Evolutionary conservation across 345 rosid species (phyloP).

Genomic region (Xanthoceras sorbifolium): DNA sequence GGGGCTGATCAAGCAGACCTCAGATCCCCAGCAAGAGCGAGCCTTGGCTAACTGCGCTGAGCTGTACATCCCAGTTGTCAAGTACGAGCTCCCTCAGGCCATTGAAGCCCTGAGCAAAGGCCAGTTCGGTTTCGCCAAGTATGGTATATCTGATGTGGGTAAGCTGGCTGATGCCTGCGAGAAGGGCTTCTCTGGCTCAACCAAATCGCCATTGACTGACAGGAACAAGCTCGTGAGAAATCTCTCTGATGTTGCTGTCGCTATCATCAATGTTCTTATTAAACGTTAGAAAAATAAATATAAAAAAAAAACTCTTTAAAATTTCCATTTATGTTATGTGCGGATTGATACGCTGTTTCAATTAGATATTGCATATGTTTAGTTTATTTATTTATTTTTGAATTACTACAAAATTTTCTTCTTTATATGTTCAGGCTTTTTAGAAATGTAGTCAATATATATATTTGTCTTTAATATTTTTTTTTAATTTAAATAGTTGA

Average conservation of each 20-base stretch:
- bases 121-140: slow-evolving; percentile 55
- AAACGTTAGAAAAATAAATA: slow-evolving; percentile 26
- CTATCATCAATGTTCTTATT: slow-evolving; percentile 51
- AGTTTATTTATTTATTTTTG: not conserved
- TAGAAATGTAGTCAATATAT: too few species aligned
- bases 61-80: slow-evolving; percentile 79
- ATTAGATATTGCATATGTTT: not conserved
- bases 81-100: slow-evolving; percentile 85
- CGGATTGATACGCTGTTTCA: too few species aligned
- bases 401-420: too few species aligned
- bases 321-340: too few species aligned
- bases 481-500: not conserved
- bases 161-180: slow-evolving; percentile 68
- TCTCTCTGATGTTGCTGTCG: slow-evolving; percentile 68
- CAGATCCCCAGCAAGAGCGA: slow-evolving; percentile 60
- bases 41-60: slow-evolving; percentile 79
- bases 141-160: slow-evolving; percentile 57
- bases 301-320: too few species aligned
- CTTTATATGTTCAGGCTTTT: too few species aligned
- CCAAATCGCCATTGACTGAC: slow-evolving; percentile 40
- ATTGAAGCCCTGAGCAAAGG: slow-evolving; percentile 58
- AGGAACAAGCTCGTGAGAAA: slow-evolving; percentile 54
- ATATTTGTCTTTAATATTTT: not conserved
- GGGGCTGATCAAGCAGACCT: slow-evolving; percentile 36
- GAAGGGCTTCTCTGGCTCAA: slow-evolving; percentile 48